Percentiles rank a stretch among this genome's conserved stretches.
These are phyloP conservation scores for Diplodia intermedia DNA, from an alignment of 2,329 filamentous ascomycete species.

Conservation along the genomic window DNA sequence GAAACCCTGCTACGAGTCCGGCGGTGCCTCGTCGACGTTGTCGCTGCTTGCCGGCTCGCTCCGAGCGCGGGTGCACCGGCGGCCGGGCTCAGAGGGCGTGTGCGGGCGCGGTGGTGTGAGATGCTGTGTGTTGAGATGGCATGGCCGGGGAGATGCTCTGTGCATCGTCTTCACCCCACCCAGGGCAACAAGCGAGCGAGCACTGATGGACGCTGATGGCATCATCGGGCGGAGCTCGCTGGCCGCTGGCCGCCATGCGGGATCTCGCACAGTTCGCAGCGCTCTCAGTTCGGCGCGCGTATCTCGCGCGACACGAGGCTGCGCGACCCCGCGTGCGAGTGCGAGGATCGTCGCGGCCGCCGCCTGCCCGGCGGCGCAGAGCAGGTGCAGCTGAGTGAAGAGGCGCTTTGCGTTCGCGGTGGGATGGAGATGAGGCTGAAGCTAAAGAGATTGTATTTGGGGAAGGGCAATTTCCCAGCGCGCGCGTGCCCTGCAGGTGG, in stretches of 20 bases:
- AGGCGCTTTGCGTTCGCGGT: neutral
- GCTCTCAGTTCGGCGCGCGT: slow-evolving; percentile 23
- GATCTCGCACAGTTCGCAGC: slow-evolving; percentile 28
- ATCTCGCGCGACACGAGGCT: slow-evolving; percentile 15
- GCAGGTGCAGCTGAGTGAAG: neutral
- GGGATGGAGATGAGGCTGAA: slow-evolving; percentile 28
- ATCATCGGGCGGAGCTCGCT: slow-evolving; percentile 8
- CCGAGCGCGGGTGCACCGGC: neutral
- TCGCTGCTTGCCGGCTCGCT: neutral
- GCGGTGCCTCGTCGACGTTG: neutral
- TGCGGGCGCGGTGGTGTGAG: slow-evolving; percentile 20
- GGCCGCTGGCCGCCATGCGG: neutral
- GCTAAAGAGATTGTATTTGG: slow-evolving; percentile 26
- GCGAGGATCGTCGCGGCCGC: slow-evolving; percentile 11
- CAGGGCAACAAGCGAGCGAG: slow-evolving; percentile 10
- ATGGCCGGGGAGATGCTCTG: slow-evolving; percentile 12
- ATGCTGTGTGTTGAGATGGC: neutral
- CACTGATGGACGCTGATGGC: slow-evolving; percentile 8
- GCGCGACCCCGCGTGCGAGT: neutral
- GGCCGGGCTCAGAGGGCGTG: neutral
- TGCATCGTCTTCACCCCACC: slow-evolving; percentile 25
- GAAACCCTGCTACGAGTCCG: neutral
- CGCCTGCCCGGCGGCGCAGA: neutral
- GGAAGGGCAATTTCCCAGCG: slow-evolving; percentile 22
- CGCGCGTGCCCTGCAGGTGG: neutral